Evolutionary conservation across 306 rosid genomes (phyloP), one percentile per base, ranked within the genome.

Genomic region (Lathyrus sativus): DNA sequence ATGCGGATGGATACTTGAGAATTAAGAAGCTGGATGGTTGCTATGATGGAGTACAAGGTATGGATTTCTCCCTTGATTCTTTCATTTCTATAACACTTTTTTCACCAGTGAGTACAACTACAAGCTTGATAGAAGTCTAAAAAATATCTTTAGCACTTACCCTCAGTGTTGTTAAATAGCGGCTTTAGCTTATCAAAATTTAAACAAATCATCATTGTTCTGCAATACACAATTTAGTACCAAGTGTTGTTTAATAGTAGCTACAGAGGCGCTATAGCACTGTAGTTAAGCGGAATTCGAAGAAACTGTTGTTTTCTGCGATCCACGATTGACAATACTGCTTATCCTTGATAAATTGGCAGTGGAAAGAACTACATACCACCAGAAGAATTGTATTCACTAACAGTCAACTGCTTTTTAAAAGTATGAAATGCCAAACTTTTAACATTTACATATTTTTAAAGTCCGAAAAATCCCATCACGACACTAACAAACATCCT

Each of bases 1-100:
- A 82, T 81, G 91, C 96, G 48, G 86, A 90, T 79, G 98, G 96
- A 35, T 85, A 67, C 88, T 72, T 93, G 88, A 85, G 81, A 82
- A 80, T 86, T 66, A 88, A 74, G 49, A 58, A 60, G 74, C 87
- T 93, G 5, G 73, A 68, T 65, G 55, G 62, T 49, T 54, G 65
- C 65, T 65, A 69, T 17, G 77, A 76, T 64, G 90, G 78, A 56
- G 77, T 65, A 10, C 76, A 82, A 76, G 93, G 96, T 90, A 73
- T 78, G 67, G 28, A 26, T 60, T 59, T 9, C 49, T 31, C 55
- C 35, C n/a, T 75, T 28, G 56, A 41, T 70, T 62, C 31, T 12
- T 65, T 68, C 39, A 49, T 44, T 67, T 67, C 22, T 13, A 1
- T 46, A 5, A 29, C 29, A 35, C 4, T 24, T 5, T 35, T 64